These are phyloP conservation scores for Candida tetrigidarum DNA, from an alignment of 1,139 yeast genomes.

Conservation along the genomic window DNA sequence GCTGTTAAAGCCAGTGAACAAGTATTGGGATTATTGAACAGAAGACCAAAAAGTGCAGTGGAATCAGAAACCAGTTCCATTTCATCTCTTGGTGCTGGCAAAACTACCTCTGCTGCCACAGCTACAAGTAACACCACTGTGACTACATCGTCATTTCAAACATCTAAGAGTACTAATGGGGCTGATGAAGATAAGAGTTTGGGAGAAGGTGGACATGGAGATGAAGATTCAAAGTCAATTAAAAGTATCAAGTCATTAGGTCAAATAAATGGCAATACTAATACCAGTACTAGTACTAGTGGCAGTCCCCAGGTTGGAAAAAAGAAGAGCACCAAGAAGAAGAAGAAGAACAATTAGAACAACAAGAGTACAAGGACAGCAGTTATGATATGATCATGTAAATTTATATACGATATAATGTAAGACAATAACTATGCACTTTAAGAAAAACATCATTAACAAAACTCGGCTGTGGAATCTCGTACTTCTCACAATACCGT, in stretches of 20 bases:
- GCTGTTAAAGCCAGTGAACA: slow-evolving; percentile 36
- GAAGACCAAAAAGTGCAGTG: slow-evolving; percentile 12
- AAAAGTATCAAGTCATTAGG: slow-evolving; percentile 8
- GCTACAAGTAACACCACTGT: slow-evolving; percentile 14
- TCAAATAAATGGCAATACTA: not conserved
- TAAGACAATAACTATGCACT: not conserved
- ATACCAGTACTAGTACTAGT: too few species aligned
- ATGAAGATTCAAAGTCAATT: slow-evolving; percentile 11
- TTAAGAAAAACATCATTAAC: not conserved
- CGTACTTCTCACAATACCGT: too few species aligned
- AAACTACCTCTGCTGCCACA: slow-evolving; percentile 7
- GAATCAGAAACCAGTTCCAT: slow-evolving; percentile 9
- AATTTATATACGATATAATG: not conserved
- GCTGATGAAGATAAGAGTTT: not conserved
- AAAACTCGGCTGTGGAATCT: too few species aligned
- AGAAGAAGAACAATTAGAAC: slow-evolving; percentile 1
- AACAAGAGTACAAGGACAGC: too few species aligned
- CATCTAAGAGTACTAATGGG: not conserved
- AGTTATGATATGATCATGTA: too few species aligned
- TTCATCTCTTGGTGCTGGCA: slow-evolving; percentile 6
- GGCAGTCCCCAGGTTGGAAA: not conserved
- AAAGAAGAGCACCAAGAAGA: slow-evolving; percentile 6
- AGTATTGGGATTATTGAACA: slow-evolving; percentile 15
- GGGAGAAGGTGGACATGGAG: too few species aligned
- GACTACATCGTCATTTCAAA: slow-evolving; percentile 6